These are phyloP conservation scores for Dryas octopetala DNA, from an alignment of 306 rosid species.

Conservation along the genomic window DNA sequence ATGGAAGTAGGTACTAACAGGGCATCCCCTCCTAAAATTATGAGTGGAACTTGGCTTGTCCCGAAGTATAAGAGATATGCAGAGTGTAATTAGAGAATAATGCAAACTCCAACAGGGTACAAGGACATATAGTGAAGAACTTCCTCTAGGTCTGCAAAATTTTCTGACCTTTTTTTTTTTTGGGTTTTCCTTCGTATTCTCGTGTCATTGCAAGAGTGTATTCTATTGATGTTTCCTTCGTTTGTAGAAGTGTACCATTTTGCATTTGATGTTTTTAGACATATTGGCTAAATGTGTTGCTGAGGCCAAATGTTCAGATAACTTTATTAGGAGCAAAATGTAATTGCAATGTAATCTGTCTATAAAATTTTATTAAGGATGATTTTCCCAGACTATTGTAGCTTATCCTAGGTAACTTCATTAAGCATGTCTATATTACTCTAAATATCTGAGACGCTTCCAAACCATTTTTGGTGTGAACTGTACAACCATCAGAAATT, in stretches of 20 bases:
- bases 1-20: constrained; percentile 53
- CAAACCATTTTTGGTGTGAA: no score
- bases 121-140: constrained; percentile 4
- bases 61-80: constrained; percentile 7
- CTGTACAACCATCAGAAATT: no score
- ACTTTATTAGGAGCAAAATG: not conserved
- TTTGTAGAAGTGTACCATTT: constrained; percentile 21
- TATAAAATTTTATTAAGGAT: not conserved
- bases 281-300: not conserved
- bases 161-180: constrained; percentile 11
- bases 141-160: constrained; percentile 29
- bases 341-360: constrained; percentile 4
- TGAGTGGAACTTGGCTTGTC: not conserved
- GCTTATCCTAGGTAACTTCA: no score
- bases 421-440: not conserved
- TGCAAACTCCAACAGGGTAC: not conserved
- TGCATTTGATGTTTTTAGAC: constrained; percentile 10
- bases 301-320: not conserved
- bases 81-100: not conserved
- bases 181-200: constrained; percentile 14
- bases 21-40: not conserved
- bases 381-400: not conserved
- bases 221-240: constrained; percentile 23
- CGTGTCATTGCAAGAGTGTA: constrained; percentile 23
- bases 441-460: not conserved